Conservation (phyloP, 2,329 filamentous ascomycete species). For the Aspergillus hiratsukae region DNA sequence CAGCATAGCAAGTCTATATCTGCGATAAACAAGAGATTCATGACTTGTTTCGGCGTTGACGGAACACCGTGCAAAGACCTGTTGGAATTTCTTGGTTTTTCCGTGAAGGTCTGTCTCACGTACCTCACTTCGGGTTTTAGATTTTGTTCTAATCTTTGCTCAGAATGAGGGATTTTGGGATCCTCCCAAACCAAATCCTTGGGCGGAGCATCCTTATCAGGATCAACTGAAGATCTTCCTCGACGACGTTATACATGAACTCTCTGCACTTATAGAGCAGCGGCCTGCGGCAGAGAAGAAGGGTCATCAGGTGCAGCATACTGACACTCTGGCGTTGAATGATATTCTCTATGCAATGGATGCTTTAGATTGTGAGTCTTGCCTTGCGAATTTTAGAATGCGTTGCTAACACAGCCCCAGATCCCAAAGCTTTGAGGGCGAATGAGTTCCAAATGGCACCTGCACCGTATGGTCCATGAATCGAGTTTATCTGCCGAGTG, state of each 20-base stretch:
- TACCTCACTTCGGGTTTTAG: not conserved
- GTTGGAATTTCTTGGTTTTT: constrained; percentile 57
- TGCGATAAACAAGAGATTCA: constrained; percentile 59
- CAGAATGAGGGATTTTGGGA: constrained; percentile 41
- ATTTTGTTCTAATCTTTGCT: constrained; percentile 1
- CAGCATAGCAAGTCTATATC: constrained; percentile 53
- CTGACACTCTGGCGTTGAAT: constrained; percentile 32
- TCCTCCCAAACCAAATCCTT: constrained; percentile 35
- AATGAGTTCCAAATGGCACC: constrained; percentile 28
- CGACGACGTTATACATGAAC: constrained; percentile 58
- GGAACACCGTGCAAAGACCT: constrained; percentile 51
- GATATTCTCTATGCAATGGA: constrained; percentile 38
- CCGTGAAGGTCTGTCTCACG: constrained; percentile 35
- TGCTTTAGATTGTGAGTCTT: constrained; percentile 29
- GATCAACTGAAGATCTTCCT: constrained; percentile 45
- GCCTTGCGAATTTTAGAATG: not conserved
- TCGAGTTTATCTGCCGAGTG: not conserved
- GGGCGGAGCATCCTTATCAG: constrained; percentile 35
- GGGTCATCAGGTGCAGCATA: constrained; percentile 26
- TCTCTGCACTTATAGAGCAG: constrained; percentile 49
- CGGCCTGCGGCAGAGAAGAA: constrained; percentile 38
- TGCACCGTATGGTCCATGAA: constrained; percentile 28
- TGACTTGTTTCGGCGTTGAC: constrained; percentile 58
- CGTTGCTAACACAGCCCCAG: constrained; percentile 19
- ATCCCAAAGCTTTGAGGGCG: constrained; percentile 24